phyloP scores from a whole-genome alignment of 495 filamentous ascomycete genomes.

The Penicillium cosmopolitanum region DNA sequence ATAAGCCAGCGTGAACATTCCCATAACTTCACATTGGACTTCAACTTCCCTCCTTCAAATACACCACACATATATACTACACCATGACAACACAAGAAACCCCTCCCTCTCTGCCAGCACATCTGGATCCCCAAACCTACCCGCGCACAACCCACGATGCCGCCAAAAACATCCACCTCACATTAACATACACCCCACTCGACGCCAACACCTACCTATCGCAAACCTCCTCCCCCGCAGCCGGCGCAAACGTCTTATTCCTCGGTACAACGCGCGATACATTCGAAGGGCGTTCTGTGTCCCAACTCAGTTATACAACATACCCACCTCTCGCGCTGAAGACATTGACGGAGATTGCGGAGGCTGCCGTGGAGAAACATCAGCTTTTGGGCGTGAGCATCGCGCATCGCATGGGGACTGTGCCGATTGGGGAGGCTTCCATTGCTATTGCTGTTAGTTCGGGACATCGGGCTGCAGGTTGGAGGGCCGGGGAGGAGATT shows the following conservation, averaged over 20 bases:
- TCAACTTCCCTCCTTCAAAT: neutral
- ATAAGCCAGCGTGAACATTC: constrained; percentile 16
- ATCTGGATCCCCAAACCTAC: constrained; percentile 47
- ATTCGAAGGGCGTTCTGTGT: constrained; percentile 75
- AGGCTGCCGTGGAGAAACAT: constrained; percentile 59
- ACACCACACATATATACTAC: constrained; percentile 7
- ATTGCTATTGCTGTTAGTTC: constrained; percentile 87
- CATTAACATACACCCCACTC: constrained; percentile 64
- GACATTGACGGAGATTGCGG: constrained; percentile 73
- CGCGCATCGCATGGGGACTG: constrained; percentile 82
- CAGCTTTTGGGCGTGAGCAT: constrained; percentile 72
- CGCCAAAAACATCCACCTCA: constrained; percentile 43
- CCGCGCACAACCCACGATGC: constrained; percentile 37
- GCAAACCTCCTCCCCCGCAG: constrained; percentile 73
- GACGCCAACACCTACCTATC: constrained; percentile 61
- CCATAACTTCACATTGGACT: too few relatives aligned
- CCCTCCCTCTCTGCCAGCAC: constrained; percentile 31
- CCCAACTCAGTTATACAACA: constrained; percentile 78
- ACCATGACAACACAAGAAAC: constrained; percentile 24
- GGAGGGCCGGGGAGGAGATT: constrained; percentile 86
- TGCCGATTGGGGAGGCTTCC: constrained; percentile 88
- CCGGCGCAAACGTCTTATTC: constrained; percentile 90
- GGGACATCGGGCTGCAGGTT: constrained; percentile 85
- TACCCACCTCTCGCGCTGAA: constrained; percentile 77
- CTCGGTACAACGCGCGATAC: constrained; percentile 85